phyloP scores from a whole-genome alignment of 2,329 filamentous ascomycete genomes.

The Sarocladiaceae sp. region DNA sequence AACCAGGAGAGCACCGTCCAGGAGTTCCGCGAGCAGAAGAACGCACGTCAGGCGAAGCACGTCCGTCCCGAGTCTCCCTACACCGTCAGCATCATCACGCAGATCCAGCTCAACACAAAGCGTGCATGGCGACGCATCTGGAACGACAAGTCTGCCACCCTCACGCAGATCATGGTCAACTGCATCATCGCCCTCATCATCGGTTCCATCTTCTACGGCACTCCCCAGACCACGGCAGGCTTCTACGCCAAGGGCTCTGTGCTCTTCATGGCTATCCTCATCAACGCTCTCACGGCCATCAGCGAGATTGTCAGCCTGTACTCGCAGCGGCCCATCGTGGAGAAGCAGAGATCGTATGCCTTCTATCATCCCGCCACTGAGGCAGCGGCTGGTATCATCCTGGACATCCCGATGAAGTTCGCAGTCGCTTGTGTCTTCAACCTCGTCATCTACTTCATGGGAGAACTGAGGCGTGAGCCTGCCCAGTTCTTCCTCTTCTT shows the following conservation, averaged over 20 bases:
- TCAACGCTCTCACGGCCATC: constrained; percentile 53
- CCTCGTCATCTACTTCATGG: constrained; percentile 51
- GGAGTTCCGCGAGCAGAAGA: constrained; percentile 41
- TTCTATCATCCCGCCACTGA: constrained; percentile 48
- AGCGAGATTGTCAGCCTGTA: constrained; percentile 44
- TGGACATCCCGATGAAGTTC: constrained; percentile 54
- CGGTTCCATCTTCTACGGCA: constrained; percentile 53
- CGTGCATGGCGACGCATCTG: constrained; percentile 46
- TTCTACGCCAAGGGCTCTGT: constrained; percentile 50
- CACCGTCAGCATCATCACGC: constrained; percentile 48
- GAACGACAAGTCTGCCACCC: constrained; percentile 43
- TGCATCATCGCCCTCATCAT: constrained; percentile 54
- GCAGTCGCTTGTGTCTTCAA: constrained; percentile 44
- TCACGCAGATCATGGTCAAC: constrained; percentile 39
- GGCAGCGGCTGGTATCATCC: constrained; percentile 46
- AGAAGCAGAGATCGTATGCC: constrained; percentile 42
- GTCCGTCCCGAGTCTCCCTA: constrained; percentile 50
- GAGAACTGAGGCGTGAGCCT: constrained; percentile 48
- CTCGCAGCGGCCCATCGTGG: constrained; percentile 39
- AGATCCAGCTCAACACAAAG: constrained; percentile 44
- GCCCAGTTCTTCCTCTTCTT: constrained; percentile 72
- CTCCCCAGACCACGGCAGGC: constrained; percentile 39
- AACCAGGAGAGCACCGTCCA: constrained; percentile 30
- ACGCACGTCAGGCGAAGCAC: constrained; percentile 44
- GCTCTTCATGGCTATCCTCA: constrained; percentile 53